phyloP scores from a whole-genome alignment of 2,329 filamentous ascomycete species.

The Claviceps digitariae region DNA sequence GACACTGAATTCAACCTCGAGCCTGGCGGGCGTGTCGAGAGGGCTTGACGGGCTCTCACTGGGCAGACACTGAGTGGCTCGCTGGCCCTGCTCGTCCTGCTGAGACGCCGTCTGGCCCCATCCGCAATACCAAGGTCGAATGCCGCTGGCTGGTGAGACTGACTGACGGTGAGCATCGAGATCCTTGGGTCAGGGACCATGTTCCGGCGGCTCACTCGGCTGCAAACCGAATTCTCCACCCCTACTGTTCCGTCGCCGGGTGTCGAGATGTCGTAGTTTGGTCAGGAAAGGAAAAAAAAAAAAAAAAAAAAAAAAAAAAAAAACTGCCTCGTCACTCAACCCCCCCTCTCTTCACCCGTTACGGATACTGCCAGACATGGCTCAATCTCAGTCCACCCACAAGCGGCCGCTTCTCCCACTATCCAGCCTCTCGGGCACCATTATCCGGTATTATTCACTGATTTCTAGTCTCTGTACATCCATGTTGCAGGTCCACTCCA shows the following conservation, averaged over 20 bases:
- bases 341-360: constrained; percentile 8
- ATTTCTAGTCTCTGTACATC: not conserved
- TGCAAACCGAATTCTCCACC: constrained; percentile 22
- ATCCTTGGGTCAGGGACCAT: constrained; percentile 8
- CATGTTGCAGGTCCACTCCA: not conserved
- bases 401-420: not conserved
- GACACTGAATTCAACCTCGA: not conserved
- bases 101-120: not conserved
- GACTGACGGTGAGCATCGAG: constrained; percentile 11
- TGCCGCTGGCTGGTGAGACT: not conserved
- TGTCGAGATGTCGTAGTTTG: not conserved
- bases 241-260: constrained; percentile 8
- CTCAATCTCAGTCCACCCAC: constrained; percentile 14
- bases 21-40: not conserved
- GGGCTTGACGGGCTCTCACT: not conserved
- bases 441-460: not conserved
- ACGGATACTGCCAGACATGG: constrained; percentile 19
- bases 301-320: not conserved
- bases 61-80: not conserved
- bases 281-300: not conserved
- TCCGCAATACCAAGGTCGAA: not conserved
- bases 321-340: not conserved
- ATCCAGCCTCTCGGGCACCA: not conserved
- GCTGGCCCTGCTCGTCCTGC: not conserved
- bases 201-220: constrained; percentile 24